These are phyloP conservation scores for Basidiobolus meristosporus DNA, from an alignment of 371 early-diverging fungal species.

Conservation along the genomic window DNA sequence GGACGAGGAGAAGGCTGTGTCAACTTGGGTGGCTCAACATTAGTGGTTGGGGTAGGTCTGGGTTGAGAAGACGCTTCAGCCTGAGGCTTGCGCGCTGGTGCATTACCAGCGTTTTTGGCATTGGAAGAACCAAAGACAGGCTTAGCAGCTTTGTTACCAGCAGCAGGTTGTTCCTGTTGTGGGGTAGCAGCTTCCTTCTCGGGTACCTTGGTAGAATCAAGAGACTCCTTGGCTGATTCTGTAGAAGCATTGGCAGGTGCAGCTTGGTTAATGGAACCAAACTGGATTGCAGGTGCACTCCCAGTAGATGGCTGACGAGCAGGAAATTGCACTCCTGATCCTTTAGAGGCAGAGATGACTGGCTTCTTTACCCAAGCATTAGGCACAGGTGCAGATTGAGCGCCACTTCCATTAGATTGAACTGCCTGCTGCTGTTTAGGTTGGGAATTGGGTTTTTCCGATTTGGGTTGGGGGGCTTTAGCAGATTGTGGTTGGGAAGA, in stretches of 20 bases:
- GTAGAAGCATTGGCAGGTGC: neutral
- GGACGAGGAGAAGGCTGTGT: neutral
- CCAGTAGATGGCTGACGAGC: neutral
- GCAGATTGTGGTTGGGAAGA: neutral
- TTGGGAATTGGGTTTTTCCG: neutral
- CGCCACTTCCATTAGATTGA: neutral
- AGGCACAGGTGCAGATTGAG: neutral
- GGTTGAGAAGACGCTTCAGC: neutral
- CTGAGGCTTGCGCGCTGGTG: neutral
- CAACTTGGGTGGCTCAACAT: neutral
- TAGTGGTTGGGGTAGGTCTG: neutral
- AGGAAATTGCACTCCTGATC: neutral
- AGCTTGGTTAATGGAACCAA: slow-evolving; percentile 2
- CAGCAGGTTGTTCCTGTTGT: slow-evolving; percentile 1
- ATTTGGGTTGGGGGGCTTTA: neutral
- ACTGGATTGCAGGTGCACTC: neutral
- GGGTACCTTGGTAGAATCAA: neutral
- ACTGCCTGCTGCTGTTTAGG: neutral
- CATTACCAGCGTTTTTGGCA: neutral
- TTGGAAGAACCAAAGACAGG: neutral
- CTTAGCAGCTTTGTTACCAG: neutral
- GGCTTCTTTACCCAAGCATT: neutral
- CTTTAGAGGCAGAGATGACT: neutral
- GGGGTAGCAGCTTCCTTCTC: neutral
- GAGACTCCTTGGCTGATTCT: neutral